Evolutionary conservation across 441 rosid genomes (phyloP).

Genomic region (Populus hybrid): DNA sequence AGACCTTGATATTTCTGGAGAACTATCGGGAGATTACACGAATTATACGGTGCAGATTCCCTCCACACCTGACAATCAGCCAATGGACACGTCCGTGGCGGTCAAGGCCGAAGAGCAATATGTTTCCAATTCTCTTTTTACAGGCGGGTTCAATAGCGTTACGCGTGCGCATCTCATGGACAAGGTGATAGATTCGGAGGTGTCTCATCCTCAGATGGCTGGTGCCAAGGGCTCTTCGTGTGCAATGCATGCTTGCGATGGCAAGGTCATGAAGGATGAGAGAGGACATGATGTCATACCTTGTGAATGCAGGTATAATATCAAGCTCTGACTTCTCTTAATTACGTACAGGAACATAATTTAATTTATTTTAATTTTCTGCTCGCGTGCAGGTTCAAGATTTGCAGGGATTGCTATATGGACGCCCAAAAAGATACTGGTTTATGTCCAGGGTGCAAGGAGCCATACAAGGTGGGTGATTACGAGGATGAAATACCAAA

Average conservation of each 20-base stretch:
- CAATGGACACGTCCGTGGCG: conserved; percentile 69
- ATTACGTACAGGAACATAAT: not conserved
- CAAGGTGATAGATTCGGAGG: conserved; percentile 87
- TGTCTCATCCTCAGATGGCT: conserved; percentile 85
- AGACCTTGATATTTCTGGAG: conserved; percentile 83
- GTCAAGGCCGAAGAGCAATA: conserved; percentile 88
- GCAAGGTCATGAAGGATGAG: conserved; percentile 85
- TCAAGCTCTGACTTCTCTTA: not conserved
- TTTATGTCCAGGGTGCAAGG: conserved; percentile 89
- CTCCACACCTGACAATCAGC: conserved; percentile 90
- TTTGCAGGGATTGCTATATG: conserved; percentile 82
- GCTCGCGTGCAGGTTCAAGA: conserved; percentile 58
- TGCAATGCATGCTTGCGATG: conserved; percentile 81
- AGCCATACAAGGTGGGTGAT: conserved; percentile 63
- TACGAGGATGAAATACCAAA: conserved; percentile 63
- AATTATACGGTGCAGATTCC: conserved; percentile 94
- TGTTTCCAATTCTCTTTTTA: conserved; percentile 80
- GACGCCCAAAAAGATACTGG: conserved; percentile 82
- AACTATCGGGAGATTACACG: conserved; percentile 65
- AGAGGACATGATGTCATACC: conserved; percentile 74
- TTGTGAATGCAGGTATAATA: conserved; percentile 68
- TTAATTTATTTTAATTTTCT: not conserved
- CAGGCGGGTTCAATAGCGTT: conserved; percentile 89
- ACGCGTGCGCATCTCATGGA: conserved; percentile 96
- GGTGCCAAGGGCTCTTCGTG: conserved; percentile 83